Evolutionary conservation across 768 basidiomycete species (phyloP).

Genomic region (Leccinum obscurum): DNA sequence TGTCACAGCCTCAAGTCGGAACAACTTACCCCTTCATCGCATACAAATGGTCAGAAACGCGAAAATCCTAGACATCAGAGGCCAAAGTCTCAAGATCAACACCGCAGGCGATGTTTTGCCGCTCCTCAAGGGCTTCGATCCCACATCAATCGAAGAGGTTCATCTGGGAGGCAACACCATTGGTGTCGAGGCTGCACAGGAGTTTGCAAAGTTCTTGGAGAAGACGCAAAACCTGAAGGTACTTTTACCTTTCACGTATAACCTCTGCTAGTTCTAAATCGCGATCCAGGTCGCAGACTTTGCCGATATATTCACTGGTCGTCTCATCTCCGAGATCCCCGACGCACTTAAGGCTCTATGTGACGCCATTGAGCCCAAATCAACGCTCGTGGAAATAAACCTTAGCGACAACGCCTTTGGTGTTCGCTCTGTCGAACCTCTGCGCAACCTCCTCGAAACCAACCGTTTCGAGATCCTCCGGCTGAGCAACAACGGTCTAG

Average conservation of each 20-base stretch:
- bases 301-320: conserved; percentile 96
- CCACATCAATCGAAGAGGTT: conserved; percentile 75
- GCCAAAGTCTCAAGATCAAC: conserved; percentile 67
- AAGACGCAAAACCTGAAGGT: conserved; percentile 73
- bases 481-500: conserved; percentile 96
- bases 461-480: conserved; percentile 81
- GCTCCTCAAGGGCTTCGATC: conserved; percentile 63
- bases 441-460: conserved; percentile 84
- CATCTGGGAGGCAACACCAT: conserved; percentile 94
- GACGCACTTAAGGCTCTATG: conserved; percentile 85
- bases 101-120: conserved; percentile 74
- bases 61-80: conserved; percentile 31
- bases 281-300: conserved; percentile 84
- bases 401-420: conserved; percentile 97
- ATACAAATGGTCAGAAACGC: conserved; percentile 19
- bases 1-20: neutral
- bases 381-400: conserved; percentile 82
- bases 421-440: conserved; percentile 89
- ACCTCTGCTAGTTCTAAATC: conserved; percentile 3
- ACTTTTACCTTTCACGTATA: neutral
- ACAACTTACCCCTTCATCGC: neutral
- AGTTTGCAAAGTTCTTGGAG: conserved; percentile 76
- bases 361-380: conserved; percentile 78
- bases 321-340: conserved; percentile 94
- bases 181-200: conserved; percentile 86